Conservation (phyloP, 345 rosid species). For the Balakata baccata region DNA sequence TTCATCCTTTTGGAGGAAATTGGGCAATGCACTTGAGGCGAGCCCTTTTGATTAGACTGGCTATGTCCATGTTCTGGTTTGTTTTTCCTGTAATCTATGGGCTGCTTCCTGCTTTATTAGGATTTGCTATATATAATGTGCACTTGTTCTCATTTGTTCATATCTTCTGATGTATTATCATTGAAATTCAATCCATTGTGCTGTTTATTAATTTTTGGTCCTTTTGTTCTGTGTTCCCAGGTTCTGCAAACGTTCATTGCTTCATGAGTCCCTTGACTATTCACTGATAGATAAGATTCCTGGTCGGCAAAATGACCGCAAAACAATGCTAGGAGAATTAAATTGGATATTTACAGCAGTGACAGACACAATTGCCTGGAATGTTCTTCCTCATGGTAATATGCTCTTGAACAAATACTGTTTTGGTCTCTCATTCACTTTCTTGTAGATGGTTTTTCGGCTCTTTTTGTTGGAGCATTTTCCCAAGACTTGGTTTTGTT, state of each 20-base stretch:
- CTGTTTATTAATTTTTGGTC: conserved; percentile 23
- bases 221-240: conserved; percentile 35
- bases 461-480: conserved; percentile 16
- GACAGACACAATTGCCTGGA: conserved; percentile 99
- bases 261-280: conserved; percentile 76
- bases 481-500: conserved; percentile 22
- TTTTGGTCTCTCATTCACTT: neutral
- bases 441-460: neutral
- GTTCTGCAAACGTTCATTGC: conserved; percentile 89
- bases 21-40: too few relatives aligned
- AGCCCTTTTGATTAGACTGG: too few relatives aligned
- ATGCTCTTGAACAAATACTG: conserved; percentile 9
- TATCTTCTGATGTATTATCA: neutral
- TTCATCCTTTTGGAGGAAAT: too few relatives aligned
- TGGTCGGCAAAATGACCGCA: conserved; percentile 97
- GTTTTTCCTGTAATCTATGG: neutral
- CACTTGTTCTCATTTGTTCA: neutral
- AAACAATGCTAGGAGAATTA: conserved; percentile 92
- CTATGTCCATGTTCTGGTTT: neutral
- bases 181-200: conserved; percentile 8
- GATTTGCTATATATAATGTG: neutral
- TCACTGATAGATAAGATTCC: conserved; percentile 94
- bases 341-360: conserved; percentile 99
- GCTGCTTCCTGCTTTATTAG: neutral
- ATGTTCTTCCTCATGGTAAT: conserved; percentile 99